Conservation (phyloP, 2,329 filamentous ascomycete genomes). For the Colletotrichum endophyticum region DNA sequence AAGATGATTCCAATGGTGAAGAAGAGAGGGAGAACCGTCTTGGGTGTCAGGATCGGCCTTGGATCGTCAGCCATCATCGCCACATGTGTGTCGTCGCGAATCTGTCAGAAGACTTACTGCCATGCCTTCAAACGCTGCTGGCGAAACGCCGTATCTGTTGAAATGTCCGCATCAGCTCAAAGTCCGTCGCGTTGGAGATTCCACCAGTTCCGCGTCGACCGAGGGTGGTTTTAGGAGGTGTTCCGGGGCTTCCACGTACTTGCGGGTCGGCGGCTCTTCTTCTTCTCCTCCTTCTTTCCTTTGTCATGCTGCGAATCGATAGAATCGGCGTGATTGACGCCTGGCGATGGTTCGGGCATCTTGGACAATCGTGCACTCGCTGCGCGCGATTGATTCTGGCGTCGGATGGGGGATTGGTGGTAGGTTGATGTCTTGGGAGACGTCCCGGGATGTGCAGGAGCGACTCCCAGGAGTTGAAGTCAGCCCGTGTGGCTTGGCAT, state of each 20-base stretch:
- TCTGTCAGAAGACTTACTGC: constrained; percentile 72
- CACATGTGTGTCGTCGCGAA: background rate
- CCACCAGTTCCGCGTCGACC: constrained; percentile 7
- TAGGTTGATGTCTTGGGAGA: background rate
- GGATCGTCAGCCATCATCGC: constrained; percentile 13
- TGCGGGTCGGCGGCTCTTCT: constrained; percentile 89
- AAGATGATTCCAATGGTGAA: constrained; percentile 92
- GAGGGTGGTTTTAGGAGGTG: background rate
- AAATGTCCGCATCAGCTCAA: background rate
- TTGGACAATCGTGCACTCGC: constrained; percentile 23
- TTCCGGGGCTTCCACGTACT: constrained; percentile 63
- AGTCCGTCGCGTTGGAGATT: background rate
- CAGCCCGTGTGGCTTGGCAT: constrained; percentile 19
- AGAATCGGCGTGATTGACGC: constrained; percentile 54
- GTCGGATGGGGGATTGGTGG: background rate
- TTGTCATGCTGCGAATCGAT: constrained; percentile 60
- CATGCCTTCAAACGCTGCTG: constrained; percentile 98
- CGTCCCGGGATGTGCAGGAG: background rate
- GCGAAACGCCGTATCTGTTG: constrained; percentile 88
- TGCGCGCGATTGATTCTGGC: constrained; percentile 10
- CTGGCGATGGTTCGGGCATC: constrained; percentile 55
- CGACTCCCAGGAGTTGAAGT: constrained; percentile 6
- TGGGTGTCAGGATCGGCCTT: constrained; percentile 92
- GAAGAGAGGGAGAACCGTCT: constrained; percentile 90
- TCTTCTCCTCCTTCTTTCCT: constrained; percentile 69